Conservation (phyloP, 768 basidiomycete genomes). For the Boletus coccyginus region DNA sequence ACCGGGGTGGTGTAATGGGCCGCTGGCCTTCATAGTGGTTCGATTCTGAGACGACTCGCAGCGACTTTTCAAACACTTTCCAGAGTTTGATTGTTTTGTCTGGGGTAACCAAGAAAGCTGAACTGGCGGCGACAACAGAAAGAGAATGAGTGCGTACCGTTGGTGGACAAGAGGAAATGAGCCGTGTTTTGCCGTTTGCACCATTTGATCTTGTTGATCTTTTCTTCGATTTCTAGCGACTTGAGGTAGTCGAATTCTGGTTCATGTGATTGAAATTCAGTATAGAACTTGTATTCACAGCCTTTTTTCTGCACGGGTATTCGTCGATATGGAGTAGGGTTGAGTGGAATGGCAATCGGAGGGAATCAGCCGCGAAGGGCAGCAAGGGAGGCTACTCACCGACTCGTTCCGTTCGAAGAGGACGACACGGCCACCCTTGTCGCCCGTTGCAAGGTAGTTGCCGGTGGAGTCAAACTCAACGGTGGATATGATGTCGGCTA, state of each 20-base stretch:
- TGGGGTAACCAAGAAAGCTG: slow-evolving; percentile 31
- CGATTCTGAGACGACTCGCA: slow-evolving; percentile 95
- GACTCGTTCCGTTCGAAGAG: slow-evolving; percentile 98
- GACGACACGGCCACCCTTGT: slow-evolving; percentile 98
- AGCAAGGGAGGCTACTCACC: slow-evolving; percentile 46
- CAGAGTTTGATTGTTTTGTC: slow-evolving; percentile 99
- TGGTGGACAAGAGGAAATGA: slow-evolving; percentile 95
- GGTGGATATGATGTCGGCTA: slow-evolving; percentile 99
- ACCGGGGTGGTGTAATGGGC: slow-evolving; percentile 59
- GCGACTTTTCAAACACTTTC: slow-evolving; percentile 99
- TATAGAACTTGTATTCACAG: slow-evolving; percentile 99
- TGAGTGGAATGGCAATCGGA: slow-evolving; percentile 24
- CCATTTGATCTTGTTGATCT: slow-evolving; percentile 99
- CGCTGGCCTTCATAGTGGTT: slow-evolving; percentile 85
- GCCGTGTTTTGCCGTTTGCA: slow-evolving; percentile 97
- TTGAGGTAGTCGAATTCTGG: slow-evolving; percentile 99
- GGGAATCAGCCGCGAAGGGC: slow-evolving; percentile 30
- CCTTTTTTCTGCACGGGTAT: slow-evolving; percentile 80
- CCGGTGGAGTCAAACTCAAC: slow-evolving; percentile 99
- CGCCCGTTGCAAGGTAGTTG: slow-evolving; percentile 98
- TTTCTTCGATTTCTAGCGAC: slow-evolving; percentile 99
- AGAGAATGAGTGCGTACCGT: slow-evolving; percentile 55
- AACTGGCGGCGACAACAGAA: background rate
- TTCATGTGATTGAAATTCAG: slow-evolving; percentile 99
- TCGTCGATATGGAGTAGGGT: slow-evolving; percentile 2